Base-by-base conservation (phyloP, 2,329 filamentous ascomycete species). In the Zopfia rhizophila region DNA sequence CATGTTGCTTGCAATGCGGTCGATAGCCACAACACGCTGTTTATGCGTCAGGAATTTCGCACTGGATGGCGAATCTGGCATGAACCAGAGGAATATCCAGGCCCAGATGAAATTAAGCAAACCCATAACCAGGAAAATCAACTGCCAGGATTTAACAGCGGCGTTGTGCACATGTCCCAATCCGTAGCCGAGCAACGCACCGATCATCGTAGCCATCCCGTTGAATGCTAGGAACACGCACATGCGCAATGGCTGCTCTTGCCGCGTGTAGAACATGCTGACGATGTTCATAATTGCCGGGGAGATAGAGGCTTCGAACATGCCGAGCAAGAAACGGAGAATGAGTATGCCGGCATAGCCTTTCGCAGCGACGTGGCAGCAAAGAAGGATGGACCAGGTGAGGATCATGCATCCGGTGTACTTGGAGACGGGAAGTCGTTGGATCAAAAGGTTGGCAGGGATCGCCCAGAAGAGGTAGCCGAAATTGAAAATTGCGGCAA, bases 321-420 rank as follows among this genome's bases (percentile, higher is more conserved):
- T 70, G 21, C 68, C 68, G 3, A 72, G 56, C 3, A 71, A 30
- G 46, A 71, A 71, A 2, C 69, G 58, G 1, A 71, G 60, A 4
- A 55, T 60, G 1, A 72, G 55, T 13, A 70, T 68, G 11, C 68
- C 65, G 0, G 67, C 65, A 33, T 71, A 72, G 49, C 69, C 68
- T n/a, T 64, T 70, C 3, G 68, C 67, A 0, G 65, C 68, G 12
- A 69, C 68, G 40, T 72, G 68, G 42, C 30, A 38, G 37, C 79
- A 65, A 0, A 75, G 71, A 2, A 81, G 59, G 5, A 80, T 68
- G 1, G 69, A 69, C 78, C 78, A 81, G 27, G 73, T 39, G 12
- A 73, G 53, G 6, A 72, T 70, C 64, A 71, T 72, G 13, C 35
- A 48, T 1, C 69, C 69, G 0, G 68, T 72, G 45, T 71, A 72